Evolutionary conservation across 768 basidiomycete genomes (phyloP).

Genomic region (Leccinellum albellum): DNA sequence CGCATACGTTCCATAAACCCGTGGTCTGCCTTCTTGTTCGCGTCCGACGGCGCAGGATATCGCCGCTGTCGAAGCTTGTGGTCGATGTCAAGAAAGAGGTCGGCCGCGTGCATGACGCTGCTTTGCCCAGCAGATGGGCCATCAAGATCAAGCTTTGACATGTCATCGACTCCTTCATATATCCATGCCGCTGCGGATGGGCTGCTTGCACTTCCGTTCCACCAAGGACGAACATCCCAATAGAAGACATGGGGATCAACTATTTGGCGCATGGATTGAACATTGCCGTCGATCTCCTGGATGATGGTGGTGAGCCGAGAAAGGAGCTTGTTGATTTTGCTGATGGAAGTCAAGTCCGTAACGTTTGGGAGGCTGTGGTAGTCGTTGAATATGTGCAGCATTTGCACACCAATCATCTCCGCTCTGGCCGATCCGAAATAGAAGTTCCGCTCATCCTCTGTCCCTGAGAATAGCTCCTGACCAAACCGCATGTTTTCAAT

Average conservation of each 20-base stretch:
- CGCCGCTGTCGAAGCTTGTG: conserved; percentile 73
- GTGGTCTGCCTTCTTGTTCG: conserved; percentile 61
- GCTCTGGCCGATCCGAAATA: conserved; percentile 80
- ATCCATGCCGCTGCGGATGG: conserved; percentile 56
- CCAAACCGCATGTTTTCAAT: conserved; percentile 70
- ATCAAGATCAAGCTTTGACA: conserved; percentile 59
- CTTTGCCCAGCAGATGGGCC: conserved; percentile 96
- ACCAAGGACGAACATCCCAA: conserved; percentile 91
- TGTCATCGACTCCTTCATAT: conserved; percentile 71
- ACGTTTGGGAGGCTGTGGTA: conserved; percentile 73
- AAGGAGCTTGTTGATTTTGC: conserved; percentile 72
- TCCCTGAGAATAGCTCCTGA: conserved; percentile 73
- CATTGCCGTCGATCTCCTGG: conserved; percentile 66
- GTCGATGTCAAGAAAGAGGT: conserved; percentile 86
- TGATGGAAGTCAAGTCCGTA: conserved; percentile 56
- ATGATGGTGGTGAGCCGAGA: conserved; percentile 62
- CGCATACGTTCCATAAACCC: conserved; percentile 93
- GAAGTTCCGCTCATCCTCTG: conserved; percentile 81
- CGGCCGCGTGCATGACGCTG: conserved; percentile 81
- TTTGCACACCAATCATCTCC: conserved; percentile 83
- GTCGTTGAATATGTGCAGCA: conserved; percentile 83
- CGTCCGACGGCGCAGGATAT: conserved; percentile 61
- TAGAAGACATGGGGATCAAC: conserved; percentile 89
- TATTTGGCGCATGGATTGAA: conserved; percentile 61
- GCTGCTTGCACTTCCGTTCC: conserved; percentile 69